Conservation (phyloP, 2,329 filamentous ascomycete species). For the Sclerotinia glacialis region DNA sequence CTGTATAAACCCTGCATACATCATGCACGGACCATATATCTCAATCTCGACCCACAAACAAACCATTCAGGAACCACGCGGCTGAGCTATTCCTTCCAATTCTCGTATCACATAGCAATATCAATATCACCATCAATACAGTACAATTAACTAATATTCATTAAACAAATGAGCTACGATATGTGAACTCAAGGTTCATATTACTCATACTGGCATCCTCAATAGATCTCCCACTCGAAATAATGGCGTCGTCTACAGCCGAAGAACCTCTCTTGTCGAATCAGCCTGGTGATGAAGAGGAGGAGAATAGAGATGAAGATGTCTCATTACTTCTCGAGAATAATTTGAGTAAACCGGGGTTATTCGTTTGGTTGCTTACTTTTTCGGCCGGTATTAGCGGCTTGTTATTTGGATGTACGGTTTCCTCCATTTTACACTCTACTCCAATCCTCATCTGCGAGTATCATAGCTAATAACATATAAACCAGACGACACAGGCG, state of each 20-base stretch:
- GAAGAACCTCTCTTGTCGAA: conserved; percentile 19
- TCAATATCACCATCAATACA: not conserved
- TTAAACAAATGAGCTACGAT: not conserved
- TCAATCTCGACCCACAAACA: not conserved
- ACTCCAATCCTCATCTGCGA: not conserved
- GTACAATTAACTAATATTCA: not conserved
- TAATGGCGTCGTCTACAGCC: conserved; percentile 12
- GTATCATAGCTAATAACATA: not conserved
- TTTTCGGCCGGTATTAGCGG: conserved; percentile 65
- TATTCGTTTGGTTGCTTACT: conserved; percentile 61
- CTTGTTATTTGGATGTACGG: conserved; percentile 62
- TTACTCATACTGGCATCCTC: conserved; percentile 3
- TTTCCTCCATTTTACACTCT: not conserved
- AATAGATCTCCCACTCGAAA: conserved; percentile 7
- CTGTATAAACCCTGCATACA: not conserved
- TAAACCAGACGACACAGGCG: conserved; percentile 43
- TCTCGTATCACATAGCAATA: not conserved
- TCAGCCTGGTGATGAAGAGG: not conserved
- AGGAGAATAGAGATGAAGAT: conserved; percentile 26
- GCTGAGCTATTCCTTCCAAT: not conserved
- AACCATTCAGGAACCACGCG: not conserved
- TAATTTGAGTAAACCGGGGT: conserved; percentile 38
- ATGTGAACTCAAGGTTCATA: not conserved
- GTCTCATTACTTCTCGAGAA: conserved; percentile 36
- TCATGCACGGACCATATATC: not conserved